These are phyloP conservation scores for Thraustotheca clavata DNA, from an alignment of 352 stramenopile species.

Conservation along the genomic window DNA sequence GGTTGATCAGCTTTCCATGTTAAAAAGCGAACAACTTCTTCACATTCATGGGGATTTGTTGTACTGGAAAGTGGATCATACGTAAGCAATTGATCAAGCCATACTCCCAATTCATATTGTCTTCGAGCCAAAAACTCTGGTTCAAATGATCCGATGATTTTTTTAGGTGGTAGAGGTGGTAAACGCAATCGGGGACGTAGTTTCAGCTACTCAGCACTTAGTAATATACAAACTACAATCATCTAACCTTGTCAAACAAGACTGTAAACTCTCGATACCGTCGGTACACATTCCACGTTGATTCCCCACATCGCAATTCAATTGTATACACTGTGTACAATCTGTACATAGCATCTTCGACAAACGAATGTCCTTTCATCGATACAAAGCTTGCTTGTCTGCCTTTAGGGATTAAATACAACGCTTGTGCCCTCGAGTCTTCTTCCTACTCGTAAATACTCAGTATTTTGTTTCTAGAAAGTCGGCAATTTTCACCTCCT, in stretches of 20 bases:
- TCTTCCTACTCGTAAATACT: conserved; percentile 36
- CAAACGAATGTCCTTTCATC: conserved; percentile 66
- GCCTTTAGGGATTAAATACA: conserved; percentile 66
- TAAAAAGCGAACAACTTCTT: conserved; percentile 72
- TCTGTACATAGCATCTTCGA: conserved; percentile 59
- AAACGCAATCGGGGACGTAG: conserved; percentile 37
- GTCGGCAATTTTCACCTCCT: conserved; percentile 27
- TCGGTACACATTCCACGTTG: conserved; percentile 75
- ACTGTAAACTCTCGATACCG: conserved; percentile 80
- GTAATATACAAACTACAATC: not conserved
- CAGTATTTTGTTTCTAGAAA: not conserved
- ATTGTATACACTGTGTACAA: conserved; percentile 75
- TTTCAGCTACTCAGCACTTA: conserved; percentile 1
- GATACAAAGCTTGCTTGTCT: conserved; percentile 64
- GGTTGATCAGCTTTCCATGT: conserved; percentile 76
- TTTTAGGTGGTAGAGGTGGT: conserved; percentile 70
- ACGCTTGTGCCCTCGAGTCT: conserved; percentile 65
- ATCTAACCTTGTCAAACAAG: conserved; percentile 46
- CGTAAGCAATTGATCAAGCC: conserved; percentile 52
- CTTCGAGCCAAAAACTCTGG: conserved; percentile 69
- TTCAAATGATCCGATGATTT: conserved; percentile 76
- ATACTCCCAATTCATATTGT: conserved; percentile 56
- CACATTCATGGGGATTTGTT: conserved; percentile 58
- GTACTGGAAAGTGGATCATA: conserved; percentile 68
- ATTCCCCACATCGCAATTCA: conserved; percentile 67